Percentiles rank a stretch among this genome's conserved stretches.
Evolutionary conservation across 495 filamentous ascomycete species (phyloP).

Genomic region (Tuber borchii): DNA sequence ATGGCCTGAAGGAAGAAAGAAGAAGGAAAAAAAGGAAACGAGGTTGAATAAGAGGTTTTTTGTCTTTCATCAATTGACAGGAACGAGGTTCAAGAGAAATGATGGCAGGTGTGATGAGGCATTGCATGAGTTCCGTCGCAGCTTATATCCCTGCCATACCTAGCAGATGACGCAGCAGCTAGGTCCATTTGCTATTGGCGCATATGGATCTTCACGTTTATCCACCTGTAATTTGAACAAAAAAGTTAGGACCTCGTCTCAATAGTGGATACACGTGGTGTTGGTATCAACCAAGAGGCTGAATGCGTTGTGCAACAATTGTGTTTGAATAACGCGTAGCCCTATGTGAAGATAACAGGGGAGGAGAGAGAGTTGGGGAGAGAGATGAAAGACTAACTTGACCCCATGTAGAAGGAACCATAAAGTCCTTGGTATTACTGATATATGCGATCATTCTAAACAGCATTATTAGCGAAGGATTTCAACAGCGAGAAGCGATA

Average conservation of each 20-base stretch:
- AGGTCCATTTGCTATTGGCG: constrained; percentile 71
- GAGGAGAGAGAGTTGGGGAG: constrained; percentile 19
- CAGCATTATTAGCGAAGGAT: constrained; percentile 14
- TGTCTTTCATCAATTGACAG: not conserved
- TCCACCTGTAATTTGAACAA: constrained; percentile 53
- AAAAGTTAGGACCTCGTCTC: constrained; percentile 19
- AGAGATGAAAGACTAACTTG: constrained; percentile 53
- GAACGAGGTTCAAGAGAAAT: constrained; percentile 25
- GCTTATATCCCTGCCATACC: constrained; percentile 43
- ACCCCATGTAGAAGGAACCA: constrained; percentile 97
- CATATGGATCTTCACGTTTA: constrained; percentile 92
- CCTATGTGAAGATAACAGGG: constrained; percentile 8
- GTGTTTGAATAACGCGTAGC: constrained; percentile 9
- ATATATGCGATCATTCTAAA: constrained; percentile 89
- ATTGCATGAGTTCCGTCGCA: constrained; percentile 30
- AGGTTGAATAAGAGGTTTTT: constrained; percentile 61
- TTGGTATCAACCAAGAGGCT: constrained; percentile 15
- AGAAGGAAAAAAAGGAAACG: constrained; percentile 27
- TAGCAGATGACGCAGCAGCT: constrained; percentile 75
- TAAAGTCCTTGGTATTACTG: constrained; percentile 93
- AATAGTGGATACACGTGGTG: constrained; percentile 30
- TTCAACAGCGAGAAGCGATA: not conserved
- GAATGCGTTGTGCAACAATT: constrained; percentile 13
- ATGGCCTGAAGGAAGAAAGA: constrained; percentile 24
- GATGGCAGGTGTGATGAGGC: constrained; percentile 38